phyloP scores from a whole-genome alignment of 495 filamentous ascomycete genomes.

The Rostrohypoxylon terebratum region DNA sequence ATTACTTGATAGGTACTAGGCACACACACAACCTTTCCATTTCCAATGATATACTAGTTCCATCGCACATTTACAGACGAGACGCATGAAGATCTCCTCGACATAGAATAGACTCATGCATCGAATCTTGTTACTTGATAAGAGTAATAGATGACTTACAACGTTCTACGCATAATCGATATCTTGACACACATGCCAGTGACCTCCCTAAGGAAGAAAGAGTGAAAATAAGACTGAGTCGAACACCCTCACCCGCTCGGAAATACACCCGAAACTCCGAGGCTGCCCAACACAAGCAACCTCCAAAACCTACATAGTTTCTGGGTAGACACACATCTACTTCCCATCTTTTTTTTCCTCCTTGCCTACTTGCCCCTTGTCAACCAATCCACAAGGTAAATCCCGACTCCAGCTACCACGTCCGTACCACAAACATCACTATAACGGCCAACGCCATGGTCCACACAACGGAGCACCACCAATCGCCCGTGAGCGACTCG shows the following conservation, averaged over 20 bases:
- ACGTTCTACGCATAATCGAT: not conserved
- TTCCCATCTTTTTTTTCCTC: constrained; percentile 11
- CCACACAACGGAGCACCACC: constrained; percentile 16
- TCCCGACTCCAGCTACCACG: not conserved
- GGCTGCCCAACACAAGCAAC: constrained; percentile 1
- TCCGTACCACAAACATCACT: constrained; percentile 2
- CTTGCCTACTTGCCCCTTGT: constrained; percentile 16
- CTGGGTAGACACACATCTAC: constrained; percentile 1
- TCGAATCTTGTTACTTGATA: not conserved
- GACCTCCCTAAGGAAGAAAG: not conserved
- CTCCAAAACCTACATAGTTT: constrained; percentile 16
- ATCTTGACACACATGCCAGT: constrained; percentile 21
- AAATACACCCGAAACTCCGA: constrained; percentile 38
- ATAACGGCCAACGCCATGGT: constrained; percentile 12
- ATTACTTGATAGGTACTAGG: not conserved
- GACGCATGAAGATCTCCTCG: not conserved
- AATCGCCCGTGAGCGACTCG: constrained; percentile 31
- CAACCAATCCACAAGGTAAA: not conserved
- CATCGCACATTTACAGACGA: not conserved
- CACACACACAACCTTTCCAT: not conserved
- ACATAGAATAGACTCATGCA: not conserved
- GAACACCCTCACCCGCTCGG: constrained; percentile 16
- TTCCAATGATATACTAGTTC: constrained; percentile 5
- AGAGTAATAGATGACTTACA: not conserved
- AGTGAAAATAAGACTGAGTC: constrained; percentile 22